Evolutionary conservation across 352 stramenopile species (phyloP), one percentile per base, ranked within the genome.

Genomic region (Phytopythium cucurbitacearum): DNA sequence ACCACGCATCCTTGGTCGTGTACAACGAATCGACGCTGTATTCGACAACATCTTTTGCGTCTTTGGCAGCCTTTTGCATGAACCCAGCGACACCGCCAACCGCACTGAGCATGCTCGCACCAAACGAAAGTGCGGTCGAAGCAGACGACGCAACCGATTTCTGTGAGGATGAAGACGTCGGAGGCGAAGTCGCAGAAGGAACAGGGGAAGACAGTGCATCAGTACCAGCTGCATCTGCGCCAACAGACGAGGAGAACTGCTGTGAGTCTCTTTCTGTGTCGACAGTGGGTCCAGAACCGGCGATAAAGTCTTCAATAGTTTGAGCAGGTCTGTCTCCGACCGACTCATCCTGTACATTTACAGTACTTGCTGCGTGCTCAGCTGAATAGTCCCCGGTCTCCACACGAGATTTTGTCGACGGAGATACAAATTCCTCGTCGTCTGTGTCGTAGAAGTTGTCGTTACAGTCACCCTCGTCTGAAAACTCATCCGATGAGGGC

Each of bases 21-120:
- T 89, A 88, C 11, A 93, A 52, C 12, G 75, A 81, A 54, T 93
- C 82, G 2, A 93, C 78, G 5, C 76, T 59, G 44, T 79, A 85
- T 39, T 93, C 80, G 3, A 93, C 66, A 0, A 56, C 80, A 35
- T 89, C 80, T 59, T 90, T 91, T 21, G 82, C 82, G 36, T 88
- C 76, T 48, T 85, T 83, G 6, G 83, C 82, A 0, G 76, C 83
- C 52, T 87, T 88, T 12, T 87, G 66, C 12, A 93, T 76, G 42
- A 85, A 70, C 11, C 80, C 80, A 9, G 80, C 79, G 12, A 91
- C 73, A 8, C 78, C 80, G 28, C 81, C 76, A 40, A 89, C 76
- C 13, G 78, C 75, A 50, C 67, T 89, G 35, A 88, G 58, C 32
- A 91, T 50, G 21, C 76, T 89, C 11, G 64, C 65, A 7, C 80